phyloP scores from a whole-genome alignment of 2,329 filamentous ascomycete species.

The Pleomassaria siparia region DNA sequence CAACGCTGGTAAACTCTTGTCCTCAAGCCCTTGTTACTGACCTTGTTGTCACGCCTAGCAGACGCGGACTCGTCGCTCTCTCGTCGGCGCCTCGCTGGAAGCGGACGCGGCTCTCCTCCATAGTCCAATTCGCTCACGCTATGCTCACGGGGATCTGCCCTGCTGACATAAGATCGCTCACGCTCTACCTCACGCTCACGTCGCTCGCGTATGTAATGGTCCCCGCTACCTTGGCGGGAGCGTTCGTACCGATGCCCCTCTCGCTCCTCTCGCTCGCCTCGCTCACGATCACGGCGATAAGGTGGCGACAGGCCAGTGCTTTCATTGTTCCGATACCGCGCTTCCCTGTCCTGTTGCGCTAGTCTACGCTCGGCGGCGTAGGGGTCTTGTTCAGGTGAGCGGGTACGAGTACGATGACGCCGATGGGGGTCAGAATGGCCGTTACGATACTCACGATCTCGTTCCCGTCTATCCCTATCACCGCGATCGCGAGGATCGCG shows the following conservation, averaged over 20 bases:
- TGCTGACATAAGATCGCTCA: slow-evolving; percentile 76
- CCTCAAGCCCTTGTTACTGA: slow-evolving; percentile 12
- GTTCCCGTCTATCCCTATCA: slow-evolving; percentile 35
- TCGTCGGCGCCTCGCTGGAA: slow-evolving; percentile 68
- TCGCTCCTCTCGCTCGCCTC: slow-evolving; percentile 24
- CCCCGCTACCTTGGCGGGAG: slow-evolving; percentile 61
- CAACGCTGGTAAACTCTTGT: background rate
- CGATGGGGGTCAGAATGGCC: slow-evolving; percentile 43
- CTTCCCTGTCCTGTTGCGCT: slow-evolving; percentile 90
- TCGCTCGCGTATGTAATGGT: slow-evolving; percentile 81
- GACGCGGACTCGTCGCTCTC: slow-evolving; percentile 63
- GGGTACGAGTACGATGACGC: slow-evolving; percentile 65
- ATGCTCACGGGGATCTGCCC: slow-evolving; percentile 73
- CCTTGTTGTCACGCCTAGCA: slow-evolving; percentile 47
- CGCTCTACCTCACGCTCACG: slow-evolving; percentile 87
- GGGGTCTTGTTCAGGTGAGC: slow-evolving; percentile 86
- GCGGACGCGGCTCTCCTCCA: slow-evolving; percentile 61
- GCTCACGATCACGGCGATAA: slow-evolving; percentile 44
- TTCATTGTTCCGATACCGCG: slow-evolving; percentile 83
- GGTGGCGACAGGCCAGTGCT: slow-evolving; percentile 63
- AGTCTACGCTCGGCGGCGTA: slow-evolving; percentile 96
- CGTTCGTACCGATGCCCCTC: slow-evolving; percentile 46
- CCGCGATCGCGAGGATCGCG: slow-evolving; percentile 41
- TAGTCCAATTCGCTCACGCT: slow-evolving; percentile 89
- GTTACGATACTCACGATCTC: slow-evolving; percentile 43